Evolutionary conservation across 2,329 filamentous ascomycete species (phyloP).

Genomic region (Geoglossum cookeanum): DNA sequence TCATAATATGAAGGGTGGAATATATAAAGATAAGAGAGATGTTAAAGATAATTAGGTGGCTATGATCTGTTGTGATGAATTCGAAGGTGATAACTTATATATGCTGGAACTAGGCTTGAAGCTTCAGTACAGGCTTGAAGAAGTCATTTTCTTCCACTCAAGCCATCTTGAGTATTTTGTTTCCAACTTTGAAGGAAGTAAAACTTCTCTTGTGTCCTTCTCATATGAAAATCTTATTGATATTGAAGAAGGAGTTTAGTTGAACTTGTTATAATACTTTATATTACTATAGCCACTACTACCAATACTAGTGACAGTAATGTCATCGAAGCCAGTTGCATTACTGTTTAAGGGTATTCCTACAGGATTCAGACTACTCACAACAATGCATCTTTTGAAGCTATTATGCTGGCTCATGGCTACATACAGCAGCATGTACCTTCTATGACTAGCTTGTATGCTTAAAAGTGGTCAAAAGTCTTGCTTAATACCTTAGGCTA

Average conservation of each 20-base stretch:
- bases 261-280: neutral
- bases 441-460: neutral
- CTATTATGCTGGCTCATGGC: neutral
- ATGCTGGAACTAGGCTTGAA: neutral
- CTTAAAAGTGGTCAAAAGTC: no score
- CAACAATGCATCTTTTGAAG: no score
- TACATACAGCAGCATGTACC: neutral
- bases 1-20: neutral
- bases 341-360: neutral
- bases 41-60: neutral
- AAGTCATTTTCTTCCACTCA: slow-evolving; percentile 1
- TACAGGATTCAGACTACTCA: neutral
- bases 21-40: slow-evolving; percentile 1
- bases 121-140: neutral
- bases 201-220: slow-evolving; percentile 1
- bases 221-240: slow-evolving; percentile 1
- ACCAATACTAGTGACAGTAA: neutral
- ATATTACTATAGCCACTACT: neutral
- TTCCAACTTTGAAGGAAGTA: neutral
- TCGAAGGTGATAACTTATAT: neutral
- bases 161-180: neutral
- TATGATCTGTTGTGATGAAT: neutral
- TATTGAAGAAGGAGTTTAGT: neutral
- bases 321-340: neutral
- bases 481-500: neutral